A percentile compares a stretch with the other conserved stretches of the same genome.
These are phyloP conservation scores for Alternaria triticimaculans DNA, from an alignment of 2,329 filamentous ascomycete species.

Conservation along the genomic window DNA sequence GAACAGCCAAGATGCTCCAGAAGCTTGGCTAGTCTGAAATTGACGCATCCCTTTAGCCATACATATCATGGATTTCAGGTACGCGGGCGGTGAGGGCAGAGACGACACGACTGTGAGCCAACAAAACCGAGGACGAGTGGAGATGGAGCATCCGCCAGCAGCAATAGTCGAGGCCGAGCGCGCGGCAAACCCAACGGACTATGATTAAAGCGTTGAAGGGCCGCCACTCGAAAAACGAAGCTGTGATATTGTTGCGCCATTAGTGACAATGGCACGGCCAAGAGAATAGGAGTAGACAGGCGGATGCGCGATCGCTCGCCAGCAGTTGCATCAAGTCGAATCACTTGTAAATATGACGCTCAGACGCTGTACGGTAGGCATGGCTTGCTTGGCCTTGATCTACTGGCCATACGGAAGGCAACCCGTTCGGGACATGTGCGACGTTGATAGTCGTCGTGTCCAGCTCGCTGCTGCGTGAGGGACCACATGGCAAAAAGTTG, in stretches of 20 bases:
- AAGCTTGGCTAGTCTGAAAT: conserved; percentile 14
- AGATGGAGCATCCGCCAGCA: conserved; percentile 2
- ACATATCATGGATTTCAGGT: conserved; percentile 9
- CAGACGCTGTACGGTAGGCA: conserved; percentile 18
- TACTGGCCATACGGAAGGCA: conserved; percentile 18
- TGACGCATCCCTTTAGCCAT: conserved; percentile 12
- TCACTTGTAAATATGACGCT: conserved; percentile 18
- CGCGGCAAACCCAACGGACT: conserved; percentile 2
- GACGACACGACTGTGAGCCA: background rate
- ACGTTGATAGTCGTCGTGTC: background rate
- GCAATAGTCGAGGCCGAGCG: conserved; percentile 18
- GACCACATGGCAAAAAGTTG: conserved; percentile 8
- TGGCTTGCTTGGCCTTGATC: conserved; percentile 22
- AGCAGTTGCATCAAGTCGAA: background rate
- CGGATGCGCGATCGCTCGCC: background rate
- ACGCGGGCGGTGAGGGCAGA: conserved; percentile 4
- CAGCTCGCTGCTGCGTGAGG: background rate
- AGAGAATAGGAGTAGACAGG: conserved; percentile 11
- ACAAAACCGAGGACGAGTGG: conserved; percentile 7
- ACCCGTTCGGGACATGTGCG: conserved; percentile 9
- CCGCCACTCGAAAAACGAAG: conserved; percentile 10
- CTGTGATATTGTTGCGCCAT: conserved; percentile 10
- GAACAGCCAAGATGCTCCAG: conserved; percentile 20
- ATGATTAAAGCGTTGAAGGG: background rate
- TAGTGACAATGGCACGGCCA: conserved; percentile 4